Conservation (phyloP, 768 basidiomycete genomes). For the Lactarius tabidus region DNA sequence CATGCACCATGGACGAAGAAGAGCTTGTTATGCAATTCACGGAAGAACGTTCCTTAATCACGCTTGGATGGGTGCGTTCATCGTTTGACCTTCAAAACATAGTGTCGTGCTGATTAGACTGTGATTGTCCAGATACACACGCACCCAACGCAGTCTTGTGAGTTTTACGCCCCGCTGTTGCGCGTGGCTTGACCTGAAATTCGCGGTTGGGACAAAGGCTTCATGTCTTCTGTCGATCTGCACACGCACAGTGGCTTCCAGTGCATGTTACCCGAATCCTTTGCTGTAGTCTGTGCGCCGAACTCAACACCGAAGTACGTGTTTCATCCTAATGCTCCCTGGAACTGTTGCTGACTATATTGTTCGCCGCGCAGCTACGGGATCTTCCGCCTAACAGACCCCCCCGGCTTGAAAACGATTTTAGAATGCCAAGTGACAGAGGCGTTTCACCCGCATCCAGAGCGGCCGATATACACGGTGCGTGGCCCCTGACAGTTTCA, state of each 20-base stretch:
- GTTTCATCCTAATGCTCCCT: background rate
- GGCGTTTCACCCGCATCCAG: slow-evolving; percentile 84
- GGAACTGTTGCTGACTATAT: slow-evolving; percentile 1
- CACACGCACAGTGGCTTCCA: slow-evolving; percentile 92
- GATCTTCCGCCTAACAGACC: slow-evolving; percentile 86
- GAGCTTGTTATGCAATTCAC: slow-evolving; percentile 84
- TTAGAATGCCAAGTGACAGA: slow-evolving; percentile 63
- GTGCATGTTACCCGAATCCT: slow-evolving; percentile 83
- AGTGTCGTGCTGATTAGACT: slow-evolving; percentile 7
- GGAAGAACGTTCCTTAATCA: slow-evolving; percentile 74
- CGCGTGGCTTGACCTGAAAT: slow-evolving; percentile 13
- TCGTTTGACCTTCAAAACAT: slow-evolving; percentile 4
- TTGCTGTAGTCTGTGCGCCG: slow-evolving; percentile 90
- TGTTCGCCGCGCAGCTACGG: slow-evolving; percentile 53
- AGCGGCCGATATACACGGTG: slow-evolving; percentile 83
- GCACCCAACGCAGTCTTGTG: slow-evolving; percentile 85
- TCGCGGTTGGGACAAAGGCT: slow-evolving; percentile 43
- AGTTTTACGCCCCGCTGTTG: slow-evolving; percentile 28
- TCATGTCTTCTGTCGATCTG: slow-evolving; percentile 92
- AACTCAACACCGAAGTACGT: slow-evolving; percentile 68
- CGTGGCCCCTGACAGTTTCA: slow-evolving; percentile 30
- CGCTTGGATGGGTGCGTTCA: slow-evolving; percentile 83
- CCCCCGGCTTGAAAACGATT: slow-evolving; percentile 73
- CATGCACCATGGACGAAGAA: slow-evolving; percentile 91
- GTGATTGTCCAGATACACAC: slow-evolving; percentile 72